A percentile compares a stretch with the other conserved stretches of the same genome.
Evolutionary conservation across 768 basidiomycete genomes (phyloP).

Genomic region (Tylopilus cervinicoccineus): DNA sequence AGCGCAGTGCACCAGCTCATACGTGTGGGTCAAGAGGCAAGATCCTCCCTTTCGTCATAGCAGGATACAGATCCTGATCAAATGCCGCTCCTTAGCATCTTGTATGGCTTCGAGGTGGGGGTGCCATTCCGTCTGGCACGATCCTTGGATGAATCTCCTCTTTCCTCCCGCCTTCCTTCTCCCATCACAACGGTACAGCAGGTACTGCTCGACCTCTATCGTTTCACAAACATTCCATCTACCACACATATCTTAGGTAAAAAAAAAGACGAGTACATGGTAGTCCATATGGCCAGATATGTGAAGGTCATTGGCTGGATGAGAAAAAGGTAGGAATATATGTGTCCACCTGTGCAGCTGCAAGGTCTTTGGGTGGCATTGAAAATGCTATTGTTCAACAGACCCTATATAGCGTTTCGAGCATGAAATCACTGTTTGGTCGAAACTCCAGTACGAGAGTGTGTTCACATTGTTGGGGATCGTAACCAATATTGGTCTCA

Average conservation of each 20-base stretch:
- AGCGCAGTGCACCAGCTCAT: slow-evolving; percentile 45
- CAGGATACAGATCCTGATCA: not conserved
- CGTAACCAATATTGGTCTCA: slow-evolving; percentile 48
- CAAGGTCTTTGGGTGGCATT: slow-evolving; percentile 48
- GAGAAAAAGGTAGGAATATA: slow-evolving; percentile 41
- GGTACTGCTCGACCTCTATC: slow-evolving; percentile 45
- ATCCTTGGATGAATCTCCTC: slow-evolving; percentile 23
- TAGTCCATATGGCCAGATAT: slow-evolving; percentile 54
- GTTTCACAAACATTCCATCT: slow-evolving; percentile 50
- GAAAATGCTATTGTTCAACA: slow-evolving; percentile 36
- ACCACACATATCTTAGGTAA: slow-evolving; percentile 49
- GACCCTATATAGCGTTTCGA: slow-evolving; percentile 44
- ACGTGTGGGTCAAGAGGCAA: slow-evolving; percentile 49
- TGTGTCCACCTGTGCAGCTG: not conserved
- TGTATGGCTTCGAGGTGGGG: slow-evolving; percentile 6
- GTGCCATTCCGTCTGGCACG: slow-evolving; percentile 1
- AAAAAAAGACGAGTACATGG: slow-evolving; percentile 36
- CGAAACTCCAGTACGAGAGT: slow-evolving; percentile 46
- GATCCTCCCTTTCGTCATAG: not conserved
- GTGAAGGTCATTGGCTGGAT: slow-evolving; percentile 51
- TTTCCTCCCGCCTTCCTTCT: slow-evolving; percentile 19
- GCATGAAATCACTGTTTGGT: slow-evolving; percentile 54
- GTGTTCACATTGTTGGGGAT: slow-evolving; percentile 49
- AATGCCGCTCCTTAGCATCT: slow-evolving; percentile 20
- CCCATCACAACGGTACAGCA: slow-evolving; percentile 28